phyloP scores from a whole-genome alignment of 140 eudicot genomes.

The Anethum foeniculum region DNA sequence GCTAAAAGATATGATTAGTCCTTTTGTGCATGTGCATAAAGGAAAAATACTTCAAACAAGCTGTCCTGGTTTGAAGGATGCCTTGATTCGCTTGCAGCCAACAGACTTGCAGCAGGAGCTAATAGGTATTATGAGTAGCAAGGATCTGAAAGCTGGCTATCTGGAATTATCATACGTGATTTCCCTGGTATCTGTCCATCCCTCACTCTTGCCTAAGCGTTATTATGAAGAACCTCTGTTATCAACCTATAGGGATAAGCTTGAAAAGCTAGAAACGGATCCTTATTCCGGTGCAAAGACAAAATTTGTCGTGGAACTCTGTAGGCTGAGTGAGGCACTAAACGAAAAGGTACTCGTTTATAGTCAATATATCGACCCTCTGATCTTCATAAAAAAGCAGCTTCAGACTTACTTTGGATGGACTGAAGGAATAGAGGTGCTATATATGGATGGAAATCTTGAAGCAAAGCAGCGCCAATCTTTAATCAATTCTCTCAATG shows the following conservation, averaged over 20 bases:
- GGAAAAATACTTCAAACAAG: slow-evolving; percentile 41
- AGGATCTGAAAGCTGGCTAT: neutral
- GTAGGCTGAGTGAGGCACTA: slow-evolving; percentile 31
- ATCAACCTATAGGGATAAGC: neutral
- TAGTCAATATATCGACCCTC: slow-evolving; percentile 45
- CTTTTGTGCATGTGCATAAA: slow-evolving; percentile 68
- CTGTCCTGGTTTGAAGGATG: slow-evolving; percentile 47
- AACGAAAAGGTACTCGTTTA: slow-evolving; percentile 58
- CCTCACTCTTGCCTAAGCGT: slow-evolving; percentile 34
- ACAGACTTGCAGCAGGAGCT: slow-evolving; percentile 32
- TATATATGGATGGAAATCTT: slow-evolving; percentile 32
- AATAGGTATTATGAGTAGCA: slow-evolving; percentile 8
- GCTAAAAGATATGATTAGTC: slow-evolving; percentile 39
- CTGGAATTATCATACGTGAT: slow-evolving; percentile 30
- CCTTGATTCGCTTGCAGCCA: slow-evolving; percentile 40
- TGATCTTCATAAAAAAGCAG: slow-evolving; percentile 34
- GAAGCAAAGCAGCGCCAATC: slow-evolving; percentile 14
- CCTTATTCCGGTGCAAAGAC: slow-evolving; percentile 51
- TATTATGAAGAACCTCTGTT: slow-evolving; percentile 16
- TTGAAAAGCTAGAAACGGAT: slow-evolving; percentile 21
- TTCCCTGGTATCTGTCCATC: slow-evolving; percentile 57
- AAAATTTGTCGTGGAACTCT: slow-evolving; percentile 40
- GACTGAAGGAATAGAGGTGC: slow-evolving; percentile 25
- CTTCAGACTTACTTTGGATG: slow-evolving; percentile 30
- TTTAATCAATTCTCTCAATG: neutral